Evolutionary conservation across 2,329 filamentous ascomycete genomes (phyloP), one percentile per base, ranked within the genome.

Genomic region (Zalaria obscura): DNA sequence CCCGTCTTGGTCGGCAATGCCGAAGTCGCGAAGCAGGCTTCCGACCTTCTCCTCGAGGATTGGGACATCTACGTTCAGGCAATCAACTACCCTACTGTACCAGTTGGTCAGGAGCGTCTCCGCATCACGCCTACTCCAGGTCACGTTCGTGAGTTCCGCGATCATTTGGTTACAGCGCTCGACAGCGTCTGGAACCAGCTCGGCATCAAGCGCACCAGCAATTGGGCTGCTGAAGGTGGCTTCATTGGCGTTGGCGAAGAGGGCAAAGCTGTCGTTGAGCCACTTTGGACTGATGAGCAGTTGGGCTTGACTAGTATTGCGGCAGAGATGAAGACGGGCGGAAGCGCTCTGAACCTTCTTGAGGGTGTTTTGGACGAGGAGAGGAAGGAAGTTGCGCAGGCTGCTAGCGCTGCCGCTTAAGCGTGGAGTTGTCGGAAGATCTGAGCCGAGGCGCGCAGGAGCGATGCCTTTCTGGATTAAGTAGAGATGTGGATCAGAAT

Each of bases 31-130:
- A 95, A 91, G 71, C 72, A 80, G 52, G 91, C 91, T 5, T 93
- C 85, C 25, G 91, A 98, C 59, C 78, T 93, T 68, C 77, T 98
- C 25, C 75, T 98, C 9, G 78, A 83, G 51, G 82, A 93, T 51
- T 83, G 94, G 68, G 76, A 79, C 47, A 95, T 98, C 58, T 98
- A 98, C 59, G 91, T 98, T 26, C 91, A 98, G 66, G 87, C 86
- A 42, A 96, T 98, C 73, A 98, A 98, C 68, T 96, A 96, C 65
- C 91, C 91, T 2, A 98, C 91, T 40, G 91, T 98, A 3, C 91
- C 91, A 2, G 86, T 93, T 5, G 91, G 91, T n/a, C 88, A 98
- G 68, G 91, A 98, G 65, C 80, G 91, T 44, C 80, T 98, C 43
- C 83, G 91, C 50, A 86, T 98, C 61, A 98, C 91, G 2, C 91